phyloP scores from a whole-genome alignment of 805 yeast species.

The Starmerella apicola region DNA sequence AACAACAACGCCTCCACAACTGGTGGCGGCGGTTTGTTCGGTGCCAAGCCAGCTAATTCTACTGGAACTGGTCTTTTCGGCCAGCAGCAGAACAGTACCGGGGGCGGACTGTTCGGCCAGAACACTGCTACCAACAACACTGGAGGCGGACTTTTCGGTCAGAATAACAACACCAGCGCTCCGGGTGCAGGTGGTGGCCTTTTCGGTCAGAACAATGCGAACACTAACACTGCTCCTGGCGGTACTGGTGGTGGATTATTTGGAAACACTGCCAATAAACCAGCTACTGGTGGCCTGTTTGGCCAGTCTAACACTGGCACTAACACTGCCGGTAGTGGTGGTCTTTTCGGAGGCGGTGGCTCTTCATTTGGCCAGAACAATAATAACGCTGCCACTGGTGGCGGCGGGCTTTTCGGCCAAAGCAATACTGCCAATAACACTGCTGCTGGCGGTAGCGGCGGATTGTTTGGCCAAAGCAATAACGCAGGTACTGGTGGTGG shows the following conservation, averaged over 20 bases:
- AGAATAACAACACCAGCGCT: slow-evolving; percentile 3
- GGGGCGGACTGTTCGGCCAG: slow-evolving; percentile 21
- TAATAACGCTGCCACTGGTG: slow-evolving; percentile 1
- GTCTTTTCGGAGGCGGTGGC: no score
- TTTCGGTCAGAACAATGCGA: slow-evolving; percentile 5
- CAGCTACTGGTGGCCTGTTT: slow-evolving; percentile 12
- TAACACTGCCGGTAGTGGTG: neutral
- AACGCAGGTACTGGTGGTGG: no score
- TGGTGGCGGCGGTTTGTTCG: slow-evolving; percentile 18
- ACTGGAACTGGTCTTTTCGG: slow-evolving; percentile 7
- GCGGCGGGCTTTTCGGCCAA: neutral
- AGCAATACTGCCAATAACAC: neutral
- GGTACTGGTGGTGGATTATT: slow-evolving; percentile 14
- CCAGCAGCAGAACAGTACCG: slow-evolving; percentile 5
- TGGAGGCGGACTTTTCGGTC: slow-evolving; percentile 19
- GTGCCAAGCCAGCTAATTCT: slow-evolving; percentile 2
- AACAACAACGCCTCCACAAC: slow-evolving; percentile 7
- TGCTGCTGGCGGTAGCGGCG: neutral
- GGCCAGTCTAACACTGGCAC: slow-evolving; percentile 8
- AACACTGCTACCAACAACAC: slow-evolving; percentile 7
- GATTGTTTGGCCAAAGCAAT: slow-evolving; percentile 4
- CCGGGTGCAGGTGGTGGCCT: neutral
- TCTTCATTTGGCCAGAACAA: slow-evolving; percentile 1
- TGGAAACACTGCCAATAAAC: slow-evolving; percentile 23
- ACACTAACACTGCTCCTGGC: neutral